These are phyloP conservation scores for Stagonosporopsis rhizophila DNA, from an alignment of 2,329 filamentous ascomycete species.

Conservation along the genomic window DNA sequence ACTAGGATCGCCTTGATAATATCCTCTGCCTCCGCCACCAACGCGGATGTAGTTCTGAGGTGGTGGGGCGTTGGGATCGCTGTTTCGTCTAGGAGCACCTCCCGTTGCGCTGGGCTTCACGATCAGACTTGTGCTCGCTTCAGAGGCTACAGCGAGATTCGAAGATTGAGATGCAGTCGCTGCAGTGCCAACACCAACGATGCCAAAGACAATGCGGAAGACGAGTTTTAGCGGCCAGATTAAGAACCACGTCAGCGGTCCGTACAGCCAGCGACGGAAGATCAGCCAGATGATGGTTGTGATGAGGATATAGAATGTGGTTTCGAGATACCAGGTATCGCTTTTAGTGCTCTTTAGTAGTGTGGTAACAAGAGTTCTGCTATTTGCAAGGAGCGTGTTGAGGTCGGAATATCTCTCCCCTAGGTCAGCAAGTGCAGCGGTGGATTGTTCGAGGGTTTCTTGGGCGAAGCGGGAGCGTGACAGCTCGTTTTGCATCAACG, in stretches of 20 bases:
- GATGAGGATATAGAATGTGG: conserved; percentile 81
- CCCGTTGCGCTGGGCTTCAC: conserved; percentile 55
- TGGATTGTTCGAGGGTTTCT: conserved; percentile 84
- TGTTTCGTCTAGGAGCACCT: conserved; percentile 41
- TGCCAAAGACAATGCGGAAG: conserved; percentile 65
- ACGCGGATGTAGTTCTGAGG: conserved; percentile 52
- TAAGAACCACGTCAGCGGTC: conserved; percentile 87
- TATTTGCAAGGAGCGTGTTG: conserved; percentile 77
- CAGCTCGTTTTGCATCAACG: conserved; percentile 84
- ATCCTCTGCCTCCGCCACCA: conserved; percentile 59
- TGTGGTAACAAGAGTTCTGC: conserved; percentile 76
- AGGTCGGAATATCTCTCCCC: conserved; percentile 82
- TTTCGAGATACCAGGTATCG: conserved; percentile 97
- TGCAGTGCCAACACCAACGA: conserved; percentile 60
- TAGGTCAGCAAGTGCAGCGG: conserved; percentile 79
- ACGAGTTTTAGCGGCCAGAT: conserved; percentile 79
- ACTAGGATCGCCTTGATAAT: conserved; percentile 50
- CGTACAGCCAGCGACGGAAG: conserved; percentile 84
- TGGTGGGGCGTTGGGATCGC: conserved; percentile 32
- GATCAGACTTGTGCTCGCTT: conserved; percentile 48
- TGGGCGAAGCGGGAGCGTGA: conserved; percentile 87
- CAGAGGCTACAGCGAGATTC: conserved; percentile 20
- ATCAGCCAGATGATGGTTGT: conserved; percentile 83
- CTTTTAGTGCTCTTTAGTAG: conserved; percentile 89
- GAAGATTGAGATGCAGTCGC: conserved; percentile 30